Evolutionary conservation across 2,329 filamentous ascomycete genomes (phyloP).

Genomic region (Kalmusia sp.): DNA sequence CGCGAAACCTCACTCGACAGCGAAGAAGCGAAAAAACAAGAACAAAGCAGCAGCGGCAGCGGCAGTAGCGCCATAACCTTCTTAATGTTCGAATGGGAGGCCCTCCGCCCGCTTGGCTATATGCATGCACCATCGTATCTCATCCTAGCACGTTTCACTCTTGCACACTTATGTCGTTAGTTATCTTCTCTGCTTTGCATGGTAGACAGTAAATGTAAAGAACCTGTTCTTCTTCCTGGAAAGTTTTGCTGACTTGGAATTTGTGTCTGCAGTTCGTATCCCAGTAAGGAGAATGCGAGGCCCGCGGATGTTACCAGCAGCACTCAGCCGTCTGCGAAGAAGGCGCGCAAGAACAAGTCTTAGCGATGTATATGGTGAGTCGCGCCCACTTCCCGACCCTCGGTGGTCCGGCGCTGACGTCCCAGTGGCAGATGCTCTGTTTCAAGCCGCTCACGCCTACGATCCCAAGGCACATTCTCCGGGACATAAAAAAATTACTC

Average conservation of each 20-base stretch:
- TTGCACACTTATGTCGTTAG: conserved; percentile 6
- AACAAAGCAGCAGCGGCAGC: conserved; percentile 6
- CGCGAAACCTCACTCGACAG: conserved; percentile 42
- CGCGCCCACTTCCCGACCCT: not conserved
- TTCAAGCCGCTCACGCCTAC: too few relatives aligned
- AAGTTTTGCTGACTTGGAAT: not conserved
- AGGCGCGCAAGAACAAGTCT: not conserved
- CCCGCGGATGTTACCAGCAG: too few relatives aligned
- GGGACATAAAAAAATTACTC: too few relatives aligned
- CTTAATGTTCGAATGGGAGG: not conserved
- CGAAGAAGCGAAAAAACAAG: conserved; percentile 33
- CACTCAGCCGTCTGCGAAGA: not conserved
- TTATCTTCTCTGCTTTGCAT: conserved; percentile 3
- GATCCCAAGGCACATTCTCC: too few relatives aligned
- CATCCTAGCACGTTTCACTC: not conserved
- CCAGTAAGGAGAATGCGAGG: not conserved
- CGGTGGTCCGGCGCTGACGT: too few relatives aligned
- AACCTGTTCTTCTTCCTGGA: not conserved
- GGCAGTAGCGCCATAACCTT: not conserved
- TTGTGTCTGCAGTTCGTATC: not conserved
- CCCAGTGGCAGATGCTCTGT: too few relatives aligned
- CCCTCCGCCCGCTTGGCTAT: not conserved
- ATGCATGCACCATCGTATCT: not conserved
- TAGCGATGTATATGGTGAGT: too few relatives aligned
- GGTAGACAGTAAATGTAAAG: conserved; percentile 16